Conservation (phyloP, 495 filamentous ascomycete genomes). For the Xylona heveae region DNA sequence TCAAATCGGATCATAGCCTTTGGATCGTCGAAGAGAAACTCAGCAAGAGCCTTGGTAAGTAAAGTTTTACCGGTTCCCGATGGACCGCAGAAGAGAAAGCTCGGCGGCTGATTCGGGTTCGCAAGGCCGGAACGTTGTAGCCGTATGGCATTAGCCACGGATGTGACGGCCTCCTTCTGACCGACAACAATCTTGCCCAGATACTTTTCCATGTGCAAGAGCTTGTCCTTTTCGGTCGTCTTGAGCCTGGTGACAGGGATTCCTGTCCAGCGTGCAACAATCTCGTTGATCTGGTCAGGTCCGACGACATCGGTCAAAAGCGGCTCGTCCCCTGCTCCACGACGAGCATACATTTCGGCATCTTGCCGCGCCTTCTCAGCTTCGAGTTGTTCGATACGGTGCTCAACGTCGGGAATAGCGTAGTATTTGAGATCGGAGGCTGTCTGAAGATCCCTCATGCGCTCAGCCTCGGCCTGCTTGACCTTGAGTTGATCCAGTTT, state of each 20-base stretch:
- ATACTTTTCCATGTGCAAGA: conserved; percentile 80
- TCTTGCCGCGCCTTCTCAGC: conserved; percentile 58
- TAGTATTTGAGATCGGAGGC: conserved; percentile 93
- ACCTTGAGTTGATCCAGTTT: conserved; percentile 74
- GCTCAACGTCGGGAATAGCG: conserved; percentile 80
- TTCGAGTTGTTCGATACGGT: conserved; percentile 59
- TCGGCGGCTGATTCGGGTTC: conserved; percentile 90
- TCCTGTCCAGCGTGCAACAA: conserved; percentile 87
- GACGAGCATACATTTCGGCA: conserved; percentile 39
- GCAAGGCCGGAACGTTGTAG: conserved; percentile 80
- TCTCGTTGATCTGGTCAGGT: conserved; percentile 97
- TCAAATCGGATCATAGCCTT: conserved; percentile 98
- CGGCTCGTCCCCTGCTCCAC: conserved; percentile 30
- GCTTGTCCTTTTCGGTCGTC: conserved; percentile 92
- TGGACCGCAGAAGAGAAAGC: conserved; percentile 95
- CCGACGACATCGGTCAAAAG: conserved; percentile 85
- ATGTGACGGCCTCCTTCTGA: conserved; percentile 82
- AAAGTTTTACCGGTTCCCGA: conserved; percentile 96
- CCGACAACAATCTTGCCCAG: conserved; percentile 72
- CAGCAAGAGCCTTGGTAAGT: conserved; percentile 85
- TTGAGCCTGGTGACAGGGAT: conserved; percentile 87
- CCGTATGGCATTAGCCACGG: conserved; percentile 88
- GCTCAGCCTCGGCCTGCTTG: conserved; percentile 82
- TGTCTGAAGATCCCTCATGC: conserved; percentile 54
- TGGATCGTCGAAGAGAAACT: conserved; percentile 94